Evolutionary conservation across 2,329 filamentous ascomycete species (phyloP).

Genomic region (Chalaropsis thielavioides): DNA sequence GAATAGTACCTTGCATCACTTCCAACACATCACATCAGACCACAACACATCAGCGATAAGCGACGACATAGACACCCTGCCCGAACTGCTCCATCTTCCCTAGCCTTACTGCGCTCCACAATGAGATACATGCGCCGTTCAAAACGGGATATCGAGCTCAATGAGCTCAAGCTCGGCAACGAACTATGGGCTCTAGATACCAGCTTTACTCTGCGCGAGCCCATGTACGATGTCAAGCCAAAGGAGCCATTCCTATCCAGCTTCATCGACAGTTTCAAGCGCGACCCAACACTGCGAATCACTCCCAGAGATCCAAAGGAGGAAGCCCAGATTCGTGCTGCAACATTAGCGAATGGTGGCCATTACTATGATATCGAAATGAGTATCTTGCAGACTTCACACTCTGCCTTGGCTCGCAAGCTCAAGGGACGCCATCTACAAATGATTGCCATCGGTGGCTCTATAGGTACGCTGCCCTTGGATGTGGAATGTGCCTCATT

Average conservation of each 20-base stretch:
- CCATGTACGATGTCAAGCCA: slow-evolving; percentile 18
- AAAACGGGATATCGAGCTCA: slow-evolving; percentile 36
- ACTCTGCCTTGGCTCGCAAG: slow-evolving; percentile 59
- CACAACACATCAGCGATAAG: not conserved
- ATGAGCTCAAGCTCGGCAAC: slow-evolving; percentile 32
- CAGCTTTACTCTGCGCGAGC: slow-evolving; percentile 15
- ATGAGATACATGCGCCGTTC: slow-evolving; percentile 24
- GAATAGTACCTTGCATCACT: not conserved
- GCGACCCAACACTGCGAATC: slow-evolving; percentile 39
- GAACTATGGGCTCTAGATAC: slow-evolving; percentile 16
- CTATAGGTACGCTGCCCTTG: slow-evolving; percentile 69
- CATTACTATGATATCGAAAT: slow-evolving; percentile 42
- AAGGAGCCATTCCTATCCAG: slow-evolving; percentile 13
- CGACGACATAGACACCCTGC: not conserved
- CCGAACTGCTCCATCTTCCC: not conserved
- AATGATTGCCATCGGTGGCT: slow-evolving; percentile 95
- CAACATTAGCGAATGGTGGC: slow-evolving; percentile 24
- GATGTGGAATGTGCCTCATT: too few species aligned
- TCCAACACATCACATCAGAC: not conserved
- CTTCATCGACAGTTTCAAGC: slow-evolving; percentile 45
- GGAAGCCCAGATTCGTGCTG: slow-evolving; percentile 25
- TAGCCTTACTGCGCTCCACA: not conserved
- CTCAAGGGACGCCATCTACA: slow-evolving; percentile 78
- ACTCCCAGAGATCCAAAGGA: slow-evolving; percentile 29
- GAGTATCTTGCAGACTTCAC: slow-evolving; percentile 58